These are phyloP conservation scores for Psilocybe subaeruginosa DNA, from an alignment of 768 basidiomycete species.

Conservation along the genomic window DNA sequence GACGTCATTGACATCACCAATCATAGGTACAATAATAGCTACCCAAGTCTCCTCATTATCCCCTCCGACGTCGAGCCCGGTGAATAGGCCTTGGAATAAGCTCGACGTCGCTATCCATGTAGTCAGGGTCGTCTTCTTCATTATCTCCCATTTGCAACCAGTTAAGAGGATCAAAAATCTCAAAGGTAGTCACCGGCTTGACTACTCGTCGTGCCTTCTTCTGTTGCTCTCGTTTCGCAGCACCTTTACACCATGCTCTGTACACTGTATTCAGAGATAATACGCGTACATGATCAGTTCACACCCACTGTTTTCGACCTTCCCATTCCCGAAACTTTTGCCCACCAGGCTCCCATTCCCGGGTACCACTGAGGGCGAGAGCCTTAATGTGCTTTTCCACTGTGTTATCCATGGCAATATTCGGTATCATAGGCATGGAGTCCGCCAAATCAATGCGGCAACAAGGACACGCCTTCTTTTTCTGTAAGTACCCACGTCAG, in stretches of 20 bases:
- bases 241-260: conserved; percentile 41
- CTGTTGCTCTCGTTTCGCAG: conserved; percentile 27
- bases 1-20: conserved; percentile 2
- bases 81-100: conserved; percentile 23
- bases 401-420: conserved; percentile 61
- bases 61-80: conserved; percentile 17
- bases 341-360: conserved; percentile 58
- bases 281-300: neutral
- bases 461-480: conserved; percentile 51
- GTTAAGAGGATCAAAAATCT: conserved; percentile 15
- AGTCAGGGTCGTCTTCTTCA: conserved; percentile 23
- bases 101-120: conserved; percentile 29
- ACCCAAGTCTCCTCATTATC: conserved; percentile 5
- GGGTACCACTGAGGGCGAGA: conserved; percentile 41
- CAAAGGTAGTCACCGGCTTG: conserved; percentile 9
- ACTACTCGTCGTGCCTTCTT: conserved; percentile 12
- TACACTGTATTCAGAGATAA: neutral
- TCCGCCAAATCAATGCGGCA: conserved; percentile 55
- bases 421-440: conserved; percentile 58
- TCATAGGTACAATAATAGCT: neutral
- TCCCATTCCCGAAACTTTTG: conserved; percentile 52
- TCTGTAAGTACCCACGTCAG: conserved; percentile 6
- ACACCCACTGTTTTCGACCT: conserved; percentile 54
- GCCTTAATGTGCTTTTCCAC: conserved; percentile 65
- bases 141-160: conserved; percentile 22